phyloP scores from a whole-genome alignment of 108 stramenopile species.

The Conticribra guillardii region DNA sequence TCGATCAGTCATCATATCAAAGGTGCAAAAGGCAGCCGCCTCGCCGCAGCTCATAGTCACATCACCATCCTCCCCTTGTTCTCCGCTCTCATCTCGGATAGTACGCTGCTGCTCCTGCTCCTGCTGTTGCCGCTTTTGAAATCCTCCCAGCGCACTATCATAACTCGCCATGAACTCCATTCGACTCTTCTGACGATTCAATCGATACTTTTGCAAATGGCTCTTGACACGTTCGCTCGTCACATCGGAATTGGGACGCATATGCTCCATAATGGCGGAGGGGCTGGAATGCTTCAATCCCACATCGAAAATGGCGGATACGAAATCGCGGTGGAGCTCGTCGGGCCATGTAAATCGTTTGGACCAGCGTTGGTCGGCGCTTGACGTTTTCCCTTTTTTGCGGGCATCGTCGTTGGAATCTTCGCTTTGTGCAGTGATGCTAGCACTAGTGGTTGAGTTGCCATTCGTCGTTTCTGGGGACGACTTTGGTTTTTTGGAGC shows the following conservation, averaged over 20 bases:
- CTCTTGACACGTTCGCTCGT: conserved; percentile 95
- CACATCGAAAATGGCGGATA: conserved; percentile 93
- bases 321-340: conserved; percentile 84
- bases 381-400: conserved; percentile 53
- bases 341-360: conserved; percentile 92
- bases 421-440: conserved; percentile 3
- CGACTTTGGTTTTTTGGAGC: too few relatives aligned
- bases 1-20: conserved; percentile 21
- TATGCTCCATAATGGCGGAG: conserved; percentile 89
- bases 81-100: too few relatives aligned
- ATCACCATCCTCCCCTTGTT: conserved; percentile 16
- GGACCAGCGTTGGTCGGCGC: conserved; percentile 76
- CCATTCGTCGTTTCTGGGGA: too few relatives aligned
- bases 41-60: conserved; percentile 60
- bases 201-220: conserved; percentile 95
- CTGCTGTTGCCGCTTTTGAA: conserved; percentile 41
- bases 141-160: conserved; percentile 62
- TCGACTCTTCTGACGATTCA: conserved; percentile 85
- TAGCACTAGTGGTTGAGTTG: background rate
- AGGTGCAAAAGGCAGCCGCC: conserved; percentile 72
- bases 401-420: conserved; percentile 19
- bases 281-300: conserved; percentile 94
- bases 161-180: conserved; percentile 92
- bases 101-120: too few relatives aligned
- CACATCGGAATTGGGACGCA: conserved; percentile 80